Evolutionary conservation across 179 eudicot genomes (phyloP).

Genomic region (Spinacia oleracea): DNA sequence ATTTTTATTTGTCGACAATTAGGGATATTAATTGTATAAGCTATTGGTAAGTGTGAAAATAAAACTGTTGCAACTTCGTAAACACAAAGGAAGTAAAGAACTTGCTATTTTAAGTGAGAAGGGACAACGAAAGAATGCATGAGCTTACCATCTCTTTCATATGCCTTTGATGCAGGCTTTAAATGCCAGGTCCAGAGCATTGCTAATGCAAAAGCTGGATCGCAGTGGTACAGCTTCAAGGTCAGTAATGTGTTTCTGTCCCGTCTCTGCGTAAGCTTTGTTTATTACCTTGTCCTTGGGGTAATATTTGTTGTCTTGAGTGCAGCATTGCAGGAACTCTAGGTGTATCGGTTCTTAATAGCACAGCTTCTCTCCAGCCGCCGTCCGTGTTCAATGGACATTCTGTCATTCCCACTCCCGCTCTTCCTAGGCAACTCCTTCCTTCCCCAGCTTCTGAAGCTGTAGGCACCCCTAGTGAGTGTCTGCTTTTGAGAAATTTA

Average conservation of each 20-base stretch:
- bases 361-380: constrained; percentile 44
- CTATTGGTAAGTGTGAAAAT: too few relatives aligned
- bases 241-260: constrained; percentile 22
- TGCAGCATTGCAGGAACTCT: constrained; percentile 46
- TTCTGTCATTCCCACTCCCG: constrained; percentile 47
- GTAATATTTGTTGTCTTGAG: constrained; percentile 7
- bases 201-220: constrained; percentile 53
- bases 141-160: background rate
- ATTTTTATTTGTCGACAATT: too few relatives aligned
- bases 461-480: constrained; percentile 49
- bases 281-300: background rate
- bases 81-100: background rate
- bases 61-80: too few relatives aligned
- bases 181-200: constrained; percentile 51
- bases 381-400: constrained; percentile 54
- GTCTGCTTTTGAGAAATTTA: constrained; percentile 46
- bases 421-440: constrained; percentile 36
- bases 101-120: too few relatives aligned
- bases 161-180: constrained; percentile 33
- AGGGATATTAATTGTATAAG: too few relatives aligned
- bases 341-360: constrained; percentile 38
- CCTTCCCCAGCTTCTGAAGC: constrained; percentile 32
- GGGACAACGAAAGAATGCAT: background rate
- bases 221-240: constrained; percentile 51
- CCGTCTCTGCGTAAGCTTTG: background rate